A percentile compares a stretch with the other conserved stretches of the same genome.
These are phyloP conservation scores for Ophiostoma pallidulum DNA, from an alignment of 2,329 filamentous ascomycete species.

Conservation along the genomic window DNA sequence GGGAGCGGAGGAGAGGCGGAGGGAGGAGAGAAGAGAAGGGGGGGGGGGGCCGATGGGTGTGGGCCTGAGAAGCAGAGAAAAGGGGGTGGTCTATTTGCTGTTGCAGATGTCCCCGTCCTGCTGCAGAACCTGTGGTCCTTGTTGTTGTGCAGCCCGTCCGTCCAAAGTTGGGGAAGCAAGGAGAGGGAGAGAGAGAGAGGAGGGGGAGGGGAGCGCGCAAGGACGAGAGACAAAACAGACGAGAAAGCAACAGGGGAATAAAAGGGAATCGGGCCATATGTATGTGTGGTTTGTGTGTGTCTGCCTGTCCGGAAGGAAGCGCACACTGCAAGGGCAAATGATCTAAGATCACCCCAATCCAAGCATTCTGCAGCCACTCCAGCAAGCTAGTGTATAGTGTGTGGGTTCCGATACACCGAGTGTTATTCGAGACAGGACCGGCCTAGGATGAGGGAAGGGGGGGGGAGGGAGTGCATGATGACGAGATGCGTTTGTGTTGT, in stretches of 20 bases:
- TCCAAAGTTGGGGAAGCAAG: no score
- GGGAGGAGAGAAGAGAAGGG: neutral
- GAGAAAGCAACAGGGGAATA: no score
- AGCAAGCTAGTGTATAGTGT: conserved; percentile 5
- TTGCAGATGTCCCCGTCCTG: no score
- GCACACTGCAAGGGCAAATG: neutral
- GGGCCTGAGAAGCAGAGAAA: no score
- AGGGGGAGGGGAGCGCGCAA: no score
- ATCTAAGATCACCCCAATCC: conserved; percentile 4
- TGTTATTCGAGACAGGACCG: neutral
- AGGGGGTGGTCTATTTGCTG: no score
- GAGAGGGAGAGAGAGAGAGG: no score
- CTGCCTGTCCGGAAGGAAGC: no score
- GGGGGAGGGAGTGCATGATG: conserved; percentile 1
- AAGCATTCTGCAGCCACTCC: conserved; percentile 1
- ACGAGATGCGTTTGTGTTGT: conserved; percentile 6
- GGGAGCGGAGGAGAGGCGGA: neutral
- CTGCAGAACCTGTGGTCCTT: no score
- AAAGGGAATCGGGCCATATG: no score
- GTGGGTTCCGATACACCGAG: conserved; percentile 9
- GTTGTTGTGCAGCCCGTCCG: no score
- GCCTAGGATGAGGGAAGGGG: neutral
- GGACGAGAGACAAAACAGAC: neutral
- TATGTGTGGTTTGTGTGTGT: neutral
- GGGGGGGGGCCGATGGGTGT: neutral